These are phyloP conservation scores for Eucalyptus marginata DNA, from an alignment of 345 rosid species.

Conservation along the genomic window DNA sequence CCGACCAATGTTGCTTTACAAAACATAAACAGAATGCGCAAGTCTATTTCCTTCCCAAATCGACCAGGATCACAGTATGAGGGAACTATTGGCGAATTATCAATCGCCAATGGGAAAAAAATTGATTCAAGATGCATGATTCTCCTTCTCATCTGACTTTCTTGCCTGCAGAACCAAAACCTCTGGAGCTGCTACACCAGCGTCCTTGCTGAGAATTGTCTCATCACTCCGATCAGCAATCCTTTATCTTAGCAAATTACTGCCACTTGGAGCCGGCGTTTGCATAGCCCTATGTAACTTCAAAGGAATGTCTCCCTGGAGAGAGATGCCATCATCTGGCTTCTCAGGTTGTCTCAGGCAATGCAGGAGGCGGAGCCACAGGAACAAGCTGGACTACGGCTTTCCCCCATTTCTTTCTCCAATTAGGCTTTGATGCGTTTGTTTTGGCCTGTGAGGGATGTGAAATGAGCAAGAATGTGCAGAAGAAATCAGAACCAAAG, in stretches of 20 bases:
- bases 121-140: conserved; percentile 12
- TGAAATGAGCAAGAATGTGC: not conserved
- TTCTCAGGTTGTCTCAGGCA: conserved; percentile 17
- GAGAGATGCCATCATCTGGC: conserved; percentile 14
- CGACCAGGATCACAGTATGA: not conserved
- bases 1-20: not conserved
- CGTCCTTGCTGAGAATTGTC: conserved; percentile 18
- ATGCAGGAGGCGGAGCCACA: conserved; percentile 28
- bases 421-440: conserved; percentile 47
- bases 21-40: not conserved
- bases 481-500: not conserved
- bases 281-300: conserved; percentile 79
- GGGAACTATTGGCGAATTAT: not conserved
- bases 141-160: conserved; percentile 73
- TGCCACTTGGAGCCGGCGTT: conserved; percentile 41
- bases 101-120: not conserved
- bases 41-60: not conserved
- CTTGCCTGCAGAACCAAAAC: conserved; percentile 31
- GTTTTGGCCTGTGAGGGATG: conserved; percentile 43
- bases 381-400: conserved; percentile 64
- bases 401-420: conserved; percentile 76
- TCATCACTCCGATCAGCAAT: conserved; percentile 43
- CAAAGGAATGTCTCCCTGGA: conserved; percentile 24
- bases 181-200: conserved; percentile 11
- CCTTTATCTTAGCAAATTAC: conserved; percentile 59